Conservation (phyloP, 1,139 yeast species). For the Zhuliangozyma parablackwelliae region DNA sequence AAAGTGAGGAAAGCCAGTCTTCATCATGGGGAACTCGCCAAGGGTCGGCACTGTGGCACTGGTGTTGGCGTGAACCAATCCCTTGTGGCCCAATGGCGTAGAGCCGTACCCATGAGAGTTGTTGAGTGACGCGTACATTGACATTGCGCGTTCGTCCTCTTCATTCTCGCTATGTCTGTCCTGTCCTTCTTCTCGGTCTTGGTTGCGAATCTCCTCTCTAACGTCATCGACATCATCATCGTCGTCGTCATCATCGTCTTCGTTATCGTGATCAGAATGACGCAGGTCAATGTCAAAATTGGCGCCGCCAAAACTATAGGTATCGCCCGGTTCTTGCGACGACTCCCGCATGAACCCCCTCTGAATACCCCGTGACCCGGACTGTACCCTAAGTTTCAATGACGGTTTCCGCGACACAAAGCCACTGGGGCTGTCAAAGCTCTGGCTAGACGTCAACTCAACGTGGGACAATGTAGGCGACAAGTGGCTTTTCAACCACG, state of each 20-base stretch:
- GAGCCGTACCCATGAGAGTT: constrained; percentile 18
- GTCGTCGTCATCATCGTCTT: constrained; percentile 3
- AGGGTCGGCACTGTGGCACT: constrained; percentile 36
- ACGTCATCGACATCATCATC: constrained; percentile 6
- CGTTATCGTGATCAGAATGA: constrained; percentile 1
- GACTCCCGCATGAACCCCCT: constrained; percentile 10
- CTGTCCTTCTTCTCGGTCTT: no score
- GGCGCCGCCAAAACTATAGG: constrained; percentile 3
- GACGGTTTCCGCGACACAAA: constrained; percentile 17
- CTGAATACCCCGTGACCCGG: constrained; percentile 11
- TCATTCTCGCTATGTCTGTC: constrained; percentile 25
- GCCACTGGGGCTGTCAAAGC: constrained; percentile 17
- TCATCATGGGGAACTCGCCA: constrained; percentile 43
- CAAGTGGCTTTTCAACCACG: constrained; percentile 12
- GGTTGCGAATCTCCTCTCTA: constrained; percentile 4
- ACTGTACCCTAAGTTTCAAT: constrained; percentile 15
- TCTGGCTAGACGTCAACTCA: constrained; percentile 9
- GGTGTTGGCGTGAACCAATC: constrained; percentile 23
- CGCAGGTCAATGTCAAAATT: not conserved
- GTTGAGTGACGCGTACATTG: constrained; percentile 41
- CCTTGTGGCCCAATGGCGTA: constrained; percentile 8
- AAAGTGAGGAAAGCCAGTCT: constrained; percentile 7
- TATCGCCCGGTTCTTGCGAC: constrained; percentile 8
- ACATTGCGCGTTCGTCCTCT: constrained; percentile 54
- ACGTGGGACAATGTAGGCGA: constrained; percentile 9